Conservation (phyloP, 345 rosid species). For the Eutrema japonicum region DNA sequence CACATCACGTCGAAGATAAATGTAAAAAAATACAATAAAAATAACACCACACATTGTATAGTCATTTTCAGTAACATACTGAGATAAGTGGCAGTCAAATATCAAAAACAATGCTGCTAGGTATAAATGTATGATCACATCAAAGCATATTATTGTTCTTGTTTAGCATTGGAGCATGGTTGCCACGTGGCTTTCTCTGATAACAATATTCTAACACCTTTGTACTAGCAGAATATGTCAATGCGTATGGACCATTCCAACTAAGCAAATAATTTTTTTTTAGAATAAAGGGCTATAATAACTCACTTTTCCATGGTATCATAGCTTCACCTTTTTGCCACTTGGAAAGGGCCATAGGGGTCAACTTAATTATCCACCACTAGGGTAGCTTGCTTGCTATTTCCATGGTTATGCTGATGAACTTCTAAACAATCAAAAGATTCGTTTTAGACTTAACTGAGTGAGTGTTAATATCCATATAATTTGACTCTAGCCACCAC, state of each 20-base stretch:
- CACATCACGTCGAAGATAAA: conserved; percentile 12
- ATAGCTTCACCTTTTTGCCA: conserved; percentile 28
- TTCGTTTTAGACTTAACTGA: conserved; percentile 16
- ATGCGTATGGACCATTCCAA: conserved; percentile 27
- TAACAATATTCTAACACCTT: conserved; percentile 27
- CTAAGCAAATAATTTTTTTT: not conserved
- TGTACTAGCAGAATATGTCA: conserved; percentile 25
- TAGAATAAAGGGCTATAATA: conserved; percentile 20
- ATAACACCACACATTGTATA: not conserved
- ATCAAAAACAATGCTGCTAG: not conserved
- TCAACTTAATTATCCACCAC: conserved; percentile 18
- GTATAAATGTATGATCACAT: not conserved
- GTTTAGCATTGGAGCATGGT: conserved; percentile 10
- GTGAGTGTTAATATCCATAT: conserved; percentile 11
- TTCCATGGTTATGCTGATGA: conserved; percentile 23
- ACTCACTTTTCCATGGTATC: conserved; percentile 35
- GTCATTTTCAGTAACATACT: conserved; percentile 22
- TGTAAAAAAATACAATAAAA: not conserved
- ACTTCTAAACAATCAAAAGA: conserved; percentile 23
- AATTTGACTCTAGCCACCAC: not conserved
- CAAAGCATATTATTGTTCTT: conserved; percentile 14
- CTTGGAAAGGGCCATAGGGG: conserved; percentile 28
- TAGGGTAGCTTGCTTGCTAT: not conserved
- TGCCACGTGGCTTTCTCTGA: conserved; percentile 15
- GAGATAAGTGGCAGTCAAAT: conserved; percentile 25